Evolutionary conservation across 495 filamentous ascomycete genomes (phyloP).

Genomic region (Lasiosphaeria ovina): DNA sequence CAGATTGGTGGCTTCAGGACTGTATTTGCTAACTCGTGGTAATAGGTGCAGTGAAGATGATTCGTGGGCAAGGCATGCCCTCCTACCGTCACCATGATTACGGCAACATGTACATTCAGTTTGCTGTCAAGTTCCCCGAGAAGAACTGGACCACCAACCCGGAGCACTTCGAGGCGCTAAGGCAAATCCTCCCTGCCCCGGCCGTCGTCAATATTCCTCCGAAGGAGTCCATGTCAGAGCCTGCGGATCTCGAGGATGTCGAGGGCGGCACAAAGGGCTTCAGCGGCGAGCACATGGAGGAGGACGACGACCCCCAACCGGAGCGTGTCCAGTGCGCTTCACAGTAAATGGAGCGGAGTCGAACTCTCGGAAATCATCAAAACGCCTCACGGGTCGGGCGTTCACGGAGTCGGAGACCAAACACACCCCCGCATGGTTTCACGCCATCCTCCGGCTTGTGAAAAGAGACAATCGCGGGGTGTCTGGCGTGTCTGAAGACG

Average conservation of each 20-base stretch:
- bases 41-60: constrained; percentile 84
- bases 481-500: no score
- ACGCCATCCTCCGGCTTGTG: no score
- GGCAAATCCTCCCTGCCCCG: constrained; percentile 76
- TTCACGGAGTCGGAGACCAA: neutral
- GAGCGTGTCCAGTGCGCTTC: constrained; percentile 97
- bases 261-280: constrained; percentile 72
- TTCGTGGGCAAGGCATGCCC: constrained; percentile 97
- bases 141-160: constrained; percentile 58
- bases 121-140: constrained; percentile 93
- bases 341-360: constrained; percentile 60
- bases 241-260: constrained; percentile 78
- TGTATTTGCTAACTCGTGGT: constrained; percentile 15
- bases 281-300: constrained; percentile 62
- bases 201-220: constrained; percentile 60
- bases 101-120: constrained; percentile 97
- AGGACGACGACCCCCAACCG: constrained; percentile 79
- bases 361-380: neutral
- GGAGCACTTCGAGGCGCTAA: constrained; percentile 62
- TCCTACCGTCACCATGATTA: constrained; percentile 92
- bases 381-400: constrained; percentile 3
- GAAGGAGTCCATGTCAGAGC: constrained; percentile 79
- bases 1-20: constrained; percentile 16
- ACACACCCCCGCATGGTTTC: no score
- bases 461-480: no score